Conservation (phyloP, 148 eudicot genomes). For the Fagopyrum esculentum region DNA sequence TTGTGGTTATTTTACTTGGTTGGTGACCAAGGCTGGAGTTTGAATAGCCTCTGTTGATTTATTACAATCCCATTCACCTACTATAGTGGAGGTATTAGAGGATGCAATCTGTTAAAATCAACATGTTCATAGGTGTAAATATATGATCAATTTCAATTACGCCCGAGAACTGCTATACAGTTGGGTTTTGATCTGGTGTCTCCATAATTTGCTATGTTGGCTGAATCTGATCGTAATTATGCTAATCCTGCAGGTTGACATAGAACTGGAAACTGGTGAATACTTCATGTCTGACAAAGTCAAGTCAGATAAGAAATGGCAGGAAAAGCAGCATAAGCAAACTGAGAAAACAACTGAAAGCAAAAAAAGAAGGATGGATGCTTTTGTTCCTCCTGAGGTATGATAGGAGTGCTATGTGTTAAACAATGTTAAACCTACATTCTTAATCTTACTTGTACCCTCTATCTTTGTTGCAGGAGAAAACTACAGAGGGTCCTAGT, state of each 20-base stretch:
- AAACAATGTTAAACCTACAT: background rate
- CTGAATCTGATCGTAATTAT: background rate
- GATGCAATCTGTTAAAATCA: background rate
- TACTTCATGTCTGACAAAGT: constrained; percentile 76
- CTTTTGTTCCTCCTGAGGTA: constrained; percentile 86
- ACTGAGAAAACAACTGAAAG: constrained; percentile 67
- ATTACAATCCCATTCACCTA: background rate
- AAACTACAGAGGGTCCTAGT: constrained; percentile 20
- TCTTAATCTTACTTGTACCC: background rate
- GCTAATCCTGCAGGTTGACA: constrained; percentile 36
- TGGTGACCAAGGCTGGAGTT: too few species aligned
- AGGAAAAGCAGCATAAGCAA: constrained; percentile 75
- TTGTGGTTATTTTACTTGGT: background rate
- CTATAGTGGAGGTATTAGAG: background rate
- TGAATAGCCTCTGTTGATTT: background rate
- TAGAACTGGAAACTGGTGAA: constrained; percentile 78
- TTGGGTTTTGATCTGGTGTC: background rate
- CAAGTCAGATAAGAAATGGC: constrained; percentile 78
- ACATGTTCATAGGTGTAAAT: background rate
- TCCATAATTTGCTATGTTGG: background rate
- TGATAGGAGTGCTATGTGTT: background rate
- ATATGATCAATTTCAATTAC: background rate
- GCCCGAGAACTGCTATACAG: background rate
- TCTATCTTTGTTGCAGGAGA: constrained; percentile 40
- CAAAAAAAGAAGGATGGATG: constrained; percentile 60